Conservation (phyloP, 805 yeast species). For the Yarrowia hollandica region DNA sequence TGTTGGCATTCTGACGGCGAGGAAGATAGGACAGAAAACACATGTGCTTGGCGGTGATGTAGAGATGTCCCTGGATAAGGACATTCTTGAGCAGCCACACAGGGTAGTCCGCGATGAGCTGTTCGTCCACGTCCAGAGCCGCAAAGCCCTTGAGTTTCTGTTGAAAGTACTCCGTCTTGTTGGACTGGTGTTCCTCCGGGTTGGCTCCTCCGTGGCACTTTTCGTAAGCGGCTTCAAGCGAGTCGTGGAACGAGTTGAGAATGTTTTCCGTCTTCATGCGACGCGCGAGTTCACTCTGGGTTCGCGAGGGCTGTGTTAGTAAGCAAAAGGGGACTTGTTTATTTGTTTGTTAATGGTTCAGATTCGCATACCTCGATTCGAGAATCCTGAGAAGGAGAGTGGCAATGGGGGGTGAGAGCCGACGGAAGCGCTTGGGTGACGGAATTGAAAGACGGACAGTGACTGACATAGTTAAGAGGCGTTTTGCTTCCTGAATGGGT, state of each 20-base stretch:
- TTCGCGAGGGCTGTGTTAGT: conserved; percentile 28
- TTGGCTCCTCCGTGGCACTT: conserved; percentile 28
- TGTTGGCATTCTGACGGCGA: conserved; percentile 45
- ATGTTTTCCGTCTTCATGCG: conserved; percentile 26
- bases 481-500: not conserved
- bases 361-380: not conserved
- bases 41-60: conserved; percentile 62
- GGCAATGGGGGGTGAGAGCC: not conserved
- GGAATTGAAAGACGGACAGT: not conserved
- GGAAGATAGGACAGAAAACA: conserved; percentile 82
- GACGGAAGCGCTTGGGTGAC: not conserved
- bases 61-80: conserved; percentile 79
- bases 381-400: not conserved
- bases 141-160: conserved; percentile 29
- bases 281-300: conserved; percentile 9
- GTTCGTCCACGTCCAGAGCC: conserved; percentile 28
- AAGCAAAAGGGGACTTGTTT: not conserved
- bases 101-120: conserved; percentile 49
- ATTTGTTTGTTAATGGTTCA: not conserved
- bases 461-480: not conserved
- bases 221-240: conserved; percentile 22
- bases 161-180: conserved; percentile 23
- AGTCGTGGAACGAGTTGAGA: conserved; percentile 27
- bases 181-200: conserved; percentile 16
- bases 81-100: conserved; percentile 85